Conservation (phyloP, 805 yeast genomes). For the Yarrowia keelungensis region DNA sequence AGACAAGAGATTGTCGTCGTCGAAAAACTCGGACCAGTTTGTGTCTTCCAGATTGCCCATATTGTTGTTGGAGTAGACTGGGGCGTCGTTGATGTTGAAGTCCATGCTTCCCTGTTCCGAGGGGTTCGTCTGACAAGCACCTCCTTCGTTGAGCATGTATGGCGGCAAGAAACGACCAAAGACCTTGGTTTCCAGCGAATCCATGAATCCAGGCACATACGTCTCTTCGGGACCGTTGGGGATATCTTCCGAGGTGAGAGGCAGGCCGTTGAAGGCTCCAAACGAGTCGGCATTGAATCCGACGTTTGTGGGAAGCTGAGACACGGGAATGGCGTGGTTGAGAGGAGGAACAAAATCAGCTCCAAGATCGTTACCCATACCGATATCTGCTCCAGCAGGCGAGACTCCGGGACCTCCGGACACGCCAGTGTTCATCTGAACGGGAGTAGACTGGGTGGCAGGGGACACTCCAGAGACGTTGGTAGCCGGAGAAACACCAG, state of each 20-base stretch:
- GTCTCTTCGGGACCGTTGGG: constrained; percentile 34
- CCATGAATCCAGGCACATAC: constrained; percentile 83
- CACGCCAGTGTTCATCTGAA: constrained; percentile 8
- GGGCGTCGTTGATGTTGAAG: constrained; percentile 12
- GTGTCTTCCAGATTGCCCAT: constrained; percentile 32
- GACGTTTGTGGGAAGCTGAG: constrained; percentile 38
- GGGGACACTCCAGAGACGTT: constrained; percentile 3
- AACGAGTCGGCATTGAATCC: constrained; percentile 41
- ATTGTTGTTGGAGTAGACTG: constrained; percentile 18
- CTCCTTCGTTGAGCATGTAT: constrained; percentile 62
- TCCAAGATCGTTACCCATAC: background rate
- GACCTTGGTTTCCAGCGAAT: constrained; percentile 80
- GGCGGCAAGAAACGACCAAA: constrained; percentile 87
- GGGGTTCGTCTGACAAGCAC: constrained; percentile 4
- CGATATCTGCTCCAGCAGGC: background rate
- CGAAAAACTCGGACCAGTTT: constrained; percentile 35
- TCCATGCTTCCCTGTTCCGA: constrained; percentile 1
- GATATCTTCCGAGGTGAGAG: constrained; percentile 42
- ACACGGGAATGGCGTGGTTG: constrained; percentile 27
- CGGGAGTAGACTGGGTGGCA: background rate
- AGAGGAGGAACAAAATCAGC: constrained; percentile 24
- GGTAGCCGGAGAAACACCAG: background rate
- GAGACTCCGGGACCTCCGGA: background rate
- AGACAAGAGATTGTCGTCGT: constrained; percentile 27
- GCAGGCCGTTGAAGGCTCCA: constrained; percentile 19